Evolutionary conservation across 768 basidiomycete genomes (phyloP), one percentile per base, ranked within the genome.

Genomic region (Galerina sulciceps): DNA sequence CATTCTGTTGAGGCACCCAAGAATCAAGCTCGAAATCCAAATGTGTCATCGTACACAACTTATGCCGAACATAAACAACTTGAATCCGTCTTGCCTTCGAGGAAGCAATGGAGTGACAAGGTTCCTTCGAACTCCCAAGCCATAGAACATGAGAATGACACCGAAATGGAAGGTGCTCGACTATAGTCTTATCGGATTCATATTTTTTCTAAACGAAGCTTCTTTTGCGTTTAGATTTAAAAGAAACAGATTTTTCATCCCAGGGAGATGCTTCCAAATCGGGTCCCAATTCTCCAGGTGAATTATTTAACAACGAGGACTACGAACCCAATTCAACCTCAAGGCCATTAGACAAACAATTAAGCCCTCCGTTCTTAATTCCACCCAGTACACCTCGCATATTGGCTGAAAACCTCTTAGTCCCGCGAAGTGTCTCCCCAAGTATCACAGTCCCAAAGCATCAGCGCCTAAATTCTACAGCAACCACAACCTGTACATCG

Each of bases 231-330:
- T 42, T 46, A 55, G 61, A 53, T 15, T 23, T 59, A 23, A 54
- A 45, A 50, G 53, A 50, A 23, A 53, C 57, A 1, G 58, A 59
- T 37, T 55, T 58, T 44, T 59, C 60, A 9, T 58, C 57, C 2
- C 45, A 46, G 38, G 50, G 48, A 14, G 46, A 48, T n/a, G 34
- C 52, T 15, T 45, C 54, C 17, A 17, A 36, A 15, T 51, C 38
- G 18, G 23, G 35, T 34, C 48, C 48, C 35, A 36, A 36, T 11
- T 49, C 17, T 15, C 46, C 20, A 23, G 34, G 34, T 49, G 34
- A 17, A 5, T 18, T 9, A 11, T 37, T 17, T 11, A 11, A 34
- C 34, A 20, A 40, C 14, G 49, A 36, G 26, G n/a, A 36, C 5
- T 17, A 5, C 13, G 48, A 37, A 22, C 20, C 5, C 4, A 6